These are phyloP conservation scores for Tylopilus sp. DNA, from an alignment of 768 basidiomycete species.

Conservation along the genomic window DNA sequence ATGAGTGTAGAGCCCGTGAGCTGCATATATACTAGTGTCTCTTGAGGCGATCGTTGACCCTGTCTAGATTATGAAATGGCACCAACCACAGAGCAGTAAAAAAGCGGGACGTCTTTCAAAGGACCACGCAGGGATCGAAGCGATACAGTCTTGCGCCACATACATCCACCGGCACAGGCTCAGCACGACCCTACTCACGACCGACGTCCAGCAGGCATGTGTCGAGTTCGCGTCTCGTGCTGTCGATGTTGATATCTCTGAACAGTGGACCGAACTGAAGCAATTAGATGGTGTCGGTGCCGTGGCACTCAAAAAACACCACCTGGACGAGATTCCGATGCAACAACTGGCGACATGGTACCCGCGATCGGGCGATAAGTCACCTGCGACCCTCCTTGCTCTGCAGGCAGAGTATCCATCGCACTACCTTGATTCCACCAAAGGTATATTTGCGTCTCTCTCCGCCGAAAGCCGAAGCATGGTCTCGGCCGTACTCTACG, in stretches of 20 bases:
- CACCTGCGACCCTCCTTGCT: constrained; percentile 33
- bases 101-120: neutral
- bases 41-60: neutral
- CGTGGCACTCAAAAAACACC: constrained; percentile 38
- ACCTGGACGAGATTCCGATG: constrained; percentile 34
- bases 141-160: constrained; percentile 42
- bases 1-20: constrained; percentile 50
- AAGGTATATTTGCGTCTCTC: constrained; percentile 35
- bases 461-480: constrained; percentile 35
- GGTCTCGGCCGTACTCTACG: constrained; percentile 33
- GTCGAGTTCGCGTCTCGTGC: neutral
- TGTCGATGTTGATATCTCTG: neutral
- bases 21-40: neutral
- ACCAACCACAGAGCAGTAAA: constrained; percentile 32
- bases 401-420: constrained; percentile 40
- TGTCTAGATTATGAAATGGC: constrained; percentile 40
- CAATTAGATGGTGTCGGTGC: constrained; percentile 42
- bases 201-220: constrained; percentile 41
- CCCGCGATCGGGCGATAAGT: constrained; percentile 22
- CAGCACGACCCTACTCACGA: constrained; percentile 40
- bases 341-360: constrained; percentile 31
- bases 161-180: constrained; percentile 42
- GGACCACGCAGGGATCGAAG: constrained; percentile 43
- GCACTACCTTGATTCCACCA: constrained; percentile 27
- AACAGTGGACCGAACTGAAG: constrained; percentile 41